phyloP scores from a whole-genome alignment of 768 basidiomycete species.

The Macrolepiota dolichaula region DNA sequence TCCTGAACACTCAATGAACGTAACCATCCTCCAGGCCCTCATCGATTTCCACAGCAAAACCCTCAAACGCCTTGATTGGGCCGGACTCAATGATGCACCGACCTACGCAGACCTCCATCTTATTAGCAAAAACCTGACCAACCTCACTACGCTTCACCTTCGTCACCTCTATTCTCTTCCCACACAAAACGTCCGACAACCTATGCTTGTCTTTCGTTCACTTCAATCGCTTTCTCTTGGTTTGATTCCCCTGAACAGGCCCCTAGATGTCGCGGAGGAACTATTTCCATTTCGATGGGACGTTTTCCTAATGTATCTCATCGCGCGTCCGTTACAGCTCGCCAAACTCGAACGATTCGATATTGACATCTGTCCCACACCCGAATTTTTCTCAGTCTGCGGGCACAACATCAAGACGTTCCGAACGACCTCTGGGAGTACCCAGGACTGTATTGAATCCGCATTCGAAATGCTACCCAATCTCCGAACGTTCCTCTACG shows the following conservation, averaged over 20 bases:
- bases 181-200: conserved; percentile 16
- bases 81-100: conserved; percentile 37
- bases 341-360: conserved; percentile 41
- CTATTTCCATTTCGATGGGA: conserved; percentile 31
- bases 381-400: conserved; percentile 34
- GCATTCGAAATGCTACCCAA: conserved; percentile 37
- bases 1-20: conserved; percentile 20
- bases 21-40: conserved; percentile 31
- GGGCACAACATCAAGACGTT: conserved; percentile 39
- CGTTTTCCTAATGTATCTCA: conserved; percentile 33
- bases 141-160: conserved; percentile 38
- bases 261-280: neutral
- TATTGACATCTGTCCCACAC: conserved; percentile 34
- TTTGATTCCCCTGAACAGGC: conserved; percentile 25
- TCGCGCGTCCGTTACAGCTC: conserved; percentile 28
- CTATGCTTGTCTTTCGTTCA: conserved; percentile 27
- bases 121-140: conserved; percentile 28
- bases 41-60: conserved; percentile 26
- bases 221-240: conserved; percentile 42
- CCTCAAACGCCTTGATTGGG: conserved; percentile 44
- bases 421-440: conserved; percentile 30
- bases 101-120: conserved; percentile 34
- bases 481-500: conserved; percentile 37
- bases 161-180: conserved; percentile 34
- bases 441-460: conserved; percentile 26